Conservation (phyloP, 1,139 yeast genomes). For the Yamadazyma siamensis region DNA sequence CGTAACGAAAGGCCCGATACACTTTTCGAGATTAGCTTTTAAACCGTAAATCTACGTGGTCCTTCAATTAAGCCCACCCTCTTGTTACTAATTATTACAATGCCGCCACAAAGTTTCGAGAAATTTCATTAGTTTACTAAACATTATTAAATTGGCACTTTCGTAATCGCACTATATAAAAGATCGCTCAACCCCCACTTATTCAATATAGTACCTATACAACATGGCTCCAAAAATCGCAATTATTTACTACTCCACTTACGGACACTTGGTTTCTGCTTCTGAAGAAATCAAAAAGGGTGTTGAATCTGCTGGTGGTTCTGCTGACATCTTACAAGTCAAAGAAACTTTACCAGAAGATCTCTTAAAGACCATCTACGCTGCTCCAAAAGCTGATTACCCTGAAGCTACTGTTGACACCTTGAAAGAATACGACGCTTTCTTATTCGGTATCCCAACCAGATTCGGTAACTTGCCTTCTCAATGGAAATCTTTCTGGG, state of each 20-base stretch:
- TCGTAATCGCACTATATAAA: not conserved
- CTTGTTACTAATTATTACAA: not conserved
- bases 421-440: constrained; percentile 42
- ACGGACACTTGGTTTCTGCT: constrained; percentile 56
- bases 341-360: constrained; percentile 47
- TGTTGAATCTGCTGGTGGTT: constrained; percentile 33
- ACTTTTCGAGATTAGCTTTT: not conserved
- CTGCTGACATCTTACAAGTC: constrained; percentile 45
- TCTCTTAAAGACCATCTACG: constrained; percentile 37
- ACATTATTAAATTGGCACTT: not conserved
- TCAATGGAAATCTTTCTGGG: constrained; percentile 45
- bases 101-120: constrained; percentile 1
- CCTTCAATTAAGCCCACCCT: not conserved
- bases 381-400: constrained; percentile 40
- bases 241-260: constrained; percentile 57
- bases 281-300: constrained; percentile 46
- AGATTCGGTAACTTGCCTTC: constrained; percentile 48
- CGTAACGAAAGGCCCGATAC: too few relatives aligned
- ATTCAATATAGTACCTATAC: not conserved
- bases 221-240: constrained; percentile 32
- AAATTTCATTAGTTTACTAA: not conserved
- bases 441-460: constrained; percentile 50
- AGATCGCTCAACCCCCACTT: not conserved
- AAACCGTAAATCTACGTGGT: not conserved
- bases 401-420: constrained; percentile 41